Evolutionary conservation across 768 basidiomycete species (phyloP).

Genomic region (Suillus placidus): DNA sequence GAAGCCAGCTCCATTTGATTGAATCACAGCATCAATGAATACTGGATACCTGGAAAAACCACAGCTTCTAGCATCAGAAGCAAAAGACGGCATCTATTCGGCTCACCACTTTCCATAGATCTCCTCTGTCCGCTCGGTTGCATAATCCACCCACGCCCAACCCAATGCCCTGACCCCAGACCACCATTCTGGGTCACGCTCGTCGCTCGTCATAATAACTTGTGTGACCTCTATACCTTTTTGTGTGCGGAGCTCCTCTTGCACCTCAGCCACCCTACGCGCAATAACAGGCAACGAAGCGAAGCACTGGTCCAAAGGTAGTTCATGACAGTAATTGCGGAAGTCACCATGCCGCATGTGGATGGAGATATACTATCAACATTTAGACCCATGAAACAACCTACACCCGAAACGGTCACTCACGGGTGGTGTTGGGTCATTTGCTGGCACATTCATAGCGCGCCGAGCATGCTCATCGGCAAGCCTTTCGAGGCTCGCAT

Average conservation of each 20-base stretch:
- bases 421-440: conserved; percentile 50
- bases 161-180: conserved; percentile 49
- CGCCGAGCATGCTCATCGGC: conserved; percentile 49
- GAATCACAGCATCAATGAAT: conserved; percentile 73
- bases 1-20: conserved; percentile 67
- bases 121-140: conserved; percentile 42
- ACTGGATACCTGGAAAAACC: conserved; percentile 61
- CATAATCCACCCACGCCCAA: conserved; percentile 57
- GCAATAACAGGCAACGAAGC: conserved; percentile 56
- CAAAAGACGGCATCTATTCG: not conserved
- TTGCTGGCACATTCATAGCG: conserved; percentile 42
- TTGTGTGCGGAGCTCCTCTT: conserved; percentile 46
- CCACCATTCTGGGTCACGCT: conserved; percentile 61
- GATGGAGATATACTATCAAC: conserved; percentile 53
- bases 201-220: conserved; percentile 69
- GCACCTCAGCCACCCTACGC: conserved; percentile 58
- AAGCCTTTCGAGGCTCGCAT: conserved; percentile 41
- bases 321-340: conserved; percentile 44
- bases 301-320: conserved; percentile 49
- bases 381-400: conserved; percentile 3
- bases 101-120: conserved; percentile 53
- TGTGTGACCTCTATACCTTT: conserved; percentile 50
- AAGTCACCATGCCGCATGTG: conserved; percentile 64
- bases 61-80: conserved; percentile 2
- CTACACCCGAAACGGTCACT: conserved; percentile 21